These are phyloP conservation scores for Colletotrichum orbiculare DNA, from an alignment of 2,329 filamentous ascomycete genomes.

Conservation along the genomic window DNA sequence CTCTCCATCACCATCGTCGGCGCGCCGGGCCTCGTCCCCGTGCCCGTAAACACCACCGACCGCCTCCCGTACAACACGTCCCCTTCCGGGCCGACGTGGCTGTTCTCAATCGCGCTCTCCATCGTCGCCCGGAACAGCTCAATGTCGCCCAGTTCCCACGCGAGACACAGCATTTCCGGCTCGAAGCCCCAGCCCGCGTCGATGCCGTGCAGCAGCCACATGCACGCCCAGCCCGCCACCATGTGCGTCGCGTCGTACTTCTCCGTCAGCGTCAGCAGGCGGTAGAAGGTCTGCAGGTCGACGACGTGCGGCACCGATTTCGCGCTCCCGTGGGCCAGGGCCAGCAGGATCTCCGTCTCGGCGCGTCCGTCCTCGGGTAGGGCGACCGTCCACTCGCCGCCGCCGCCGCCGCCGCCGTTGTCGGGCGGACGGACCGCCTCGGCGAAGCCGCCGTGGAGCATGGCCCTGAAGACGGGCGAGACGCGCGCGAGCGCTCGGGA, in stretches of 20 bases:
- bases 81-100: neutral
- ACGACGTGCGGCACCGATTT: conserved; percentile 40
- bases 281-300: conserved; percentile 41
- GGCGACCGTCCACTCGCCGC: conserved; percentile 41
- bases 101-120: neutral
- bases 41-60: no score
- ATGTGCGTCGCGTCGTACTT: conserved; percentile 44
- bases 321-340: conserved; percentile 46
- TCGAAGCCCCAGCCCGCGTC: neutral
- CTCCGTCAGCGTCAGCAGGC: conserved; percentile 43
- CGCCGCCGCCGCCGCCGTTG: neutral
- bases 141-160: neutral
- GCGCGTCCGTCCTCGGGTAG: conserved; percentile 46
- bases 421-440: conserved; percentile 36
- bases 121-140: neutral
- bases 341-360: conserved; percentile 43
- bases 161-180: neutral
- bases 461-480: conserved; percentile 43
- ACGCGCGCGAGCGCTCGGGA: conserved; percentile 43
- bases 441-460: conserved; percentile 44
- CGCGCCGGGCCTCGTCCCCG: no score
- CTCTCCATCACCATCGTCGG: no score
- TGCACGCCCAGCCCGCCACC: neutral
- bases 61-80: neutral
- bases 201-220: neutral